Percentiles rank a stretch among this genome's conserved stretches.
These are phyloP conservation scores for Chalciporus sphaerocephalus DNA, from an alignment of 768 basidiomycete species.

Conservation along the genomic window DNA sequence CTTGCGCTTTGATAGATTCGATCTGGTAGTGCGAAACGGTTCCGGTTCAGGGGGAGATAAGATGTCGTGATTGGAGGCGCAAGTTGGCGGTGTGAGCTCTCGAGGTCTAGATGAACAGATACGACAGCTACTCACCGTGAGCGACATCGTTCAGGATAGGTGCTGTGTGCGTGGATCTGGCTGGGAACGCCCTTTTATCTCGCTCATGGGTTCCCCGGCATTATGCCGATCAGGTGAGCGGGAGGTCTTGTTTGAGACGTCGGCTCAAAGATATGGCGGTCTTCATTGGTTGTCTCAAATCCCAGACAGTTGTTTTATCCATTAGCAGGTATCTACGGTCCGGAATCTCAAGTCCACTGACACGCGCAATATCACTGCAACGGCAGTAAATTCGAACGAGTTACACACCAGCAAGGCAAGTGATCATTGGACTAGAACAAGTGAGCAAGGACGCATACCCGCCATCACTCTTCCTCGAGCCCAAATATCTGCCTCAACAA, in stretches of 20 bases:
- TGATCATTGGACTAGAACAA: too few relatives aligned
- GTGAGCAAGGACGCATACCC: too few relatives aligned
- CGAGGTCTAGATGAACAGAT: neutral
- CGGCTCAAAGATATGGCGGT: neutral
- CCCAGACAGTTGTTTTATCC: neutral
- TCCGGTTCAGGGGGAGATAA: too few relatives aligned
- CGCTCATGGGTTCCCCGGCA: neutral
- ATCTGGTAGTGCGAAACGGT: too few relatives aligned
- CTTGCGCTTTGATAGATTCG: slow-evolving; percentile 21
- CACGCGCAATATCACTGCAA: too few relatives aligned
- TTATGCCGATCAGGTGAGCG: neutral
- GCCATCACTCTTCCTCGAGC: slow-evolving; percentile 41
- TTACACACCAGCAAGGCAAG: too few relatives aligned
- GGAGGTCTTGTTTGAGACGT: neutral
- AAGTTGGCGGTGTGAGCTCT: too few relatives aligned
- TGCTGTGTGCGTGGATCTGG: neutral
- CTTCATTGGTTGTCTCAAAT: neutral
- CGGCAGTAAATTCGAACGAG: too few relatives aligned
- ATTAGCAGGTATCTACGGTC: too few relatives aligned
- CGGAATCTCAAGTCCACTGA: too few relatives aligned
- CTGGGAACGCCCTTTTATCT: slow-evolving; percentile 1
- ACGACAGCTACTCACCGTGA: slow-evolving; percentile 8
- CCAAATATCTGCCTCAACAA: slow-evolving; percentile 78
- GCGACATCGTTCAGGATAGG: slow-evolving; percentile 1
- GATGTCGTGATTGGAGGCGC: too few relatives aligned